These are phyloP conservation scores for Neoboletus brunneissimus DNA, from an alignment of 768 basidiomycete species.

Conservation along the genomic window DNA sequence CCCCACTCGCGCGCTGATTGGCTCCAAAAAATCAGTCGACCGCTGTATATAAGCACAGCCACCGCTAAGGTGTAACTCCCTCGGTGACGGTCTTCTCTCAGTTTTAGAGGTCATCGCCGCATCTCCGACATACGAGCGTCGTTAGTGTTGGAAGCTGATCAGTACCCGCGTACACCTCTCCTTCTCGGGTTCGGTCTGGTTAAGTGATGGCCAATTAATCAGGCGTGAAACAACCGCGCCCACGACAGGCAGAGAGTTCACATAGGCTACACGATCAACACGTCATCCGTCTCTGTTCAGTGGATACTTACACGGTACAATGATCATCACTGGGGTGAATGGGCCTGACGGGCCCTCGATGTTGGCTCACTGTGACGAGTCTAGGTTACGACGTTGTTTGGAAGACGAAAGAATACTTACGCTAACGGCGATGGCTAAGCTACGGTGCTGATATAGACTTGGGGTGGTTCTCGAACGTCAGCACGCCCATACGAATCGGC, in stretches of 20 bases:
- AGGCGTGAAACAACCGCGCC: too few relatives aligned
- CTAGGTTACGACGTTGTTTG: background rate
- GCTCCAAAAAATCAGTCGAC: conserved; percentile 28
- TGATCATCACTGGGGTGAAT: background rate
- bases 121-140: background rate
- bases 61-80: too few relatives aligned
- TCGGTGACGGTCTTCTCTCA: background rate
- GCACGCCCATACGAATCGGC: background rate
- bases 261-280: background rate
- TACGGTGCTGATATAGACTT: background rate
- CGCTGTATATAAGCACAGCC: conserved; percentile 10
- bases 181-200: background rate
- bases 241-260: background rate
- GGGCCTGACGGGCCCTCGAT: background rate
- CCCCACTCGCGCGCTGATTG: conserved; percentile 17
- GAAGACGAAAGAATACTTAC: background rate
- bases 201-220: background rate
- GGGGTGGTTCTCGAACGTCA: background rate
- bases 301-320: too few relatives aligned
- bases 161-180: background rate
- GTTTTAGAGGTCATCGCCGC: background rate
- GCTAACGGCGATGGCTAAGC: background rate
- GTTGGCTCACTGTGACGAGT: background rate
- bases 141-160: background rate
- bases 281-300: background rate